Percentiles rank a stretch among this genome's conserved stretches.
Evolutionary conservation across 345 rosid genomes (phyloP).

Genomic region (thale cress (Arabidopsis thaliana)): TAIR10.1 NC_003075.7:11232001-11232500

Average conservation of each 20-base stretch:
- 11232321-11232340: not conserved
- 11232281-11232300: not conserved
- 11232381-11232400: not conserved
- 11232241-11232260: slow-evolving; percentile 13
- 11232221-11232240: not conserved
- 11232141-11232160: not conserved
- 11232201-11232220: slow-evolving; percentile 5
- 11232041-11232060: not conserved
- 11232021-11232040: slow-evolving; percentile 1
- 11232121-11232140: not conserved
- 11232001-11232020: slow-evolving; percentile 18
- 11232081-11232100: not conserved
- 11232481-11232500: too few relatives aligned
- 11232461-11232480: too few relatives aligned
- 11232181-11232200: not conserved
- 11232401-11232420: not conserved
- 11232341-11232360: not conserved
- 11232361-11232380: not conserved
- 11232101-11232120: not conserved
- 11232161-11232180: not conserved
- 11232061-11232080: not conserved
- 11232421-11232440: not conserved
- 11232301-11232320: not conserved
- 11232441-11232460: not conserved
- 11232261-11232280: not conserved